Evolutionary conservation across 257 asterid species (phyloP).

Genomic region (Misopates orontium): DNA sequence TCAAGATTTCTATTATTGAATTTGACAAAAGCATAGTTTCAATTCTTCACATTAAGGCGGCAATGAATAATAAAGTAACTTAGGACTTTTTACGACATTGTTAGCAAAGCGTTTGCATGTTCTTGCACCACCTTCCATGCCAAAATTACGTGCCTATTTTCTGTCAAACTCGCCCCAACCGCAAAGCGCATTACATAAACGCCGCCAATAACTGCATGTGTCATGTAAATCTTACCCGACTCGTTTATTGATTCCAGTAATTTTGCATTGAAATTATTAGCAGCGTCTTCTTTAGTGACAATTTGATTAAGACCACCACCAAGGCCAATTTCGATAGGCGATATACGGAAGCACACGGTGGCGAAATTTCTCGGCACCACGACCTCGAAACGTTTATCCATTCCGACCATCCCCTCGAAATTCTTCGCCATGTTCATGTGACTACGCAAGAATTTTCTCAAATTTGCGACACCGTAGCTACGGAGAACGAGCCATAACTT

Average conservation of each 20-base stretch:
- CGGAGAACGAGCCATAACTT: conserved; percentile 73
- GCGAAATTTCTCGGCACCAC: conserved; percentile 74
- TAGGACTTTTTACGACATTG: not conserved
- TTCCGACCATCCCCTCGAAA: conserved; percentile 57
- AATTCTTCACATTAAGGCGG: not conserved
- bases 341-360: conserved; percentile 64
- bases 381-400: conserved; percentile 74
- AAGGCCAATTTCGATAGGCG: conserved; percentile 34
- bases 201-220: conserved; percentile 72
- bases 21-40: too few species aligned
- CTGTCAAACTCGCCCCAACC: conserved; percentile 63
- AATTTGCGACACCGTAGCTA: conserved; percentile 64
- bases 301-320: conserved; percentile 24
- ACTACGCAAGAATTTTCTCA: conserved; percentile 52
- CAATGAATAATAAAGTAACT: not conserved
- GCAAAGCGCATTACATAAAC: conserved; percentile 59
- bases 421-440: conserved; percentile 72
- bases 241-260: conserved; percentile 63
- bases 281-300: conserved; percentile 34
- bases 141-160: conserved; percentile 54
- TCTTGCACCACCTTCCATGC: conserved; percentile 76
- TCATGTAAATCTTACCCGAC: conserved; percentile 59
- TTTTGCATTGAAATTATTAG: conserved; percentile 49
- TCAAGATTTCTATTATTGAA: too few species aligned
- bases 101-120: conserved; percentile 48